phyloP scores from a whole-genome alignment of 495 filamentous ascomycete species.

The Penicillium flavigenum region DNA sequence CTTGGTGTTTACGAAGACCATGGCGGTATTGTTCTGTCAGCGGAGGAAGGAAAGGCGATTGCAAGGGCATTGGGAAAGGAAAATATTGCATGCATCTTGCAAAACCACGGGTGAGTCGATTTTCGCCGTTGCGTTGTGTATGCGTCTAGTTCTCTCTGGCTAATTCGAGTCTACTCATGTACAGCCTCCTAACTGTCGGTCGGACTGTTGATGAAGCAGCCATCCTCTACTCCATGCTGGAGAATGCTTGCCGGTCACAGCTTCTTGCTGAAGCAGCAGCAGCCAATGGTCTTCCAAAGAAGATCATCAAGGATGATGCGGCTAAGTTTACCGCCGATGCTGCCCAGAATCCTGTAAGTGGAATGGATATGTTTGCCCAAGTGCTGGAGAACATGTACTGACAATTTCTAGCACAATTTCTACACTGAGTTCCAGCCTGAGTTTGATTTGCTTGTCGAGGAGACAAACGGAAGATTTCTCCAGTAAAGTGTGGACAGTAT shows the following conservation, averaged over 20 bases:
- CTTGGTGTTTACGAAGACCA: conserved; percentile 54
- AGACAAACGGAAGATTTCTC: conserved; percentile 43
- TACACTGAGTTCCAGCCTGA: conserved; percentile 50
- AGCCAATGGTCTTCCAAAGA: conserved; percentile 56
- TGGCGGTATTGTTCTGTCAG: conserved; percentile 57
- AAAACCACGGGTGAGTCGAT: conserved; percentile 59
- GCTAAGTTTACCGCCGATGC: conserved; percentile 42
- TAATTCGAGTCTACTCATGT: neutral
- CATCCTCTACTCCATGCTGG: conserved; percentile 65
- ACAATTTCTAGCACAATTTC: conserved; percentile 38
- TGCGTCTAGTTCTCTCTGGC: conserved; percentile 3
- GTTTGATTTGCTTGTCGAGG: conserved; percentile 46
- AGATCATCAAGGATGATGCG: conserved; percentile 44
- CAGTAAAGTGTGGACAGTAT: conserved; percentile 19
- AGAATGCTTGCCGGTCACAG: conserved; percentile 65
- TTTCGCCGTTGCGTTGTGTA: neutral
- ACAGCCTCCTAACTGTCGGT: conserved; percentile 59
- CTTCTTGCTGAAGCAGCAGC: conserved; percentile 64
- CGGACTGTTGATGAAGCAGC: conserved; percentile 65
- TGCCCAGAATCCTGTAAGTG: conserved; percentile 42
- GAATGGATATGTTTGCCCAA: neutral
- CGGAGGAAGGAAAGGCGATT: conserved; percentile 61
- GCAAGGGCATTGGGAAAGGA: conserved; percentile 57
- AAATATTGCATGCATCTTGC: conserved; percentile 62
- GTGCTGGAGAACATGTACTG: conserved; percentile 3